phyloP scores from a whole-genome alignment of 768 basidiomycete species.

The Polyporus arcularius region DNA sequence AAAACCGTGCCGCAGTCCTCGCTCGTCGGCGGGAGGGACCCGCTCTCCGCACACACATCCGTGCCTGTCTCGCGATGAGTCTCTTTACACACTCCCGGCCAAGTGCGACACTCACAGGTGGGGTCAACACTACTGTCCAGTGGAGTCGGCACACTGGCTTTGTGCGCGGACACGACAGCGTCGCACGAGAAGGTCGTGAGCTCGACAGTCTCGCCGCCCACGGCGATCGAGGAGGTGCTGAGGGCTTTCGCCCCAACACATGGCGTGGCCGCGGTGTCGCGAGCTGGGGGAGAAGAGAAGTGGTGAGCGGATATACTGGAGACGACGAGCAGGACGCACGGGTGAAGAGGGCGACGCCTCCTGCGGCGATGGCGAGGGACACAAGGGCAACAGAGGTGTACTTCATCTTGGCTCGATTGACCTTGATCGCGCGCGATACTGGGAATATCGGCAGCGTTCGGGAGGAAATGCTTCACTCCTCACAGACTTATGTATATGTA shows the following conservation, averaged over 20 bases:
- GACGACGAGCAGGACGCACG: not conserved
- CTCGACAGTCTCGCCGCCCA: slow-evolving; percentile 11
- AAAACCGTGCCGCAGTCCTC: slow-evolving; percentile 20
- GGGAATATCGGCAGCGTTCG: too few relatives aligned
- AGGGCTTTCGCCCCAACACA: not conserved
- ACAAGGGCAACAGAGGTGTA: not conserved
- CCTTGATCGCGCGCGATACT: too few relatives aligned
- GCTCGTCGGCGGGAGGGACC: slow-evolving; percentile 16
- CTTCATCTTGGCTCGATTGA: not conserved
- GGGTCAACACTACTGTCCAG: slow-evolving; percentile 14
- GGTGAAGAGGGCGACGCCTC: slow-evolving; percentile 6
- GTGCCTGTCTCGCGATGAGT: slow-evolving; percentile 3
- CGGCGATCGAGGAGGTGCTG: slow-evolving; percentile 4
- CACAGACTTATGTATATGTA: too few relatives aligned
- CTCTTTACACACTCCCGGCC: not conserved
- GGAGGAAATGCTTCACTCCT: too few relatives aligned
- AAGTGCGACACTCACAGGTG: slow-evolving; percentile 11
- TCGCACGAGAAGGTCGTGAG: slow-evolving; percentile 15
- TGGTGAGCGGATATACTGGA: too few relatives aligned
- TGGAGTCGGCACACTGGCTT: too few relatives aligned
- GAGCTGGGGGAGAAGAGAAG: not conserved
- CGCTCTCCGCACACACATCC: slow-evolving; percentile 14
- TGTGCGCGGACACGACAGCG: not conserved
- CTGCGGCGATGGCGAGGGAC: slow-evolving; percentile 8
- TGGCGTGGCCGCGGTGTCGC: not conserved